Conservation (phyloP, 2,329 filamentous ascomycete species). For the Proliferodiscus dingleyae region DNA sequence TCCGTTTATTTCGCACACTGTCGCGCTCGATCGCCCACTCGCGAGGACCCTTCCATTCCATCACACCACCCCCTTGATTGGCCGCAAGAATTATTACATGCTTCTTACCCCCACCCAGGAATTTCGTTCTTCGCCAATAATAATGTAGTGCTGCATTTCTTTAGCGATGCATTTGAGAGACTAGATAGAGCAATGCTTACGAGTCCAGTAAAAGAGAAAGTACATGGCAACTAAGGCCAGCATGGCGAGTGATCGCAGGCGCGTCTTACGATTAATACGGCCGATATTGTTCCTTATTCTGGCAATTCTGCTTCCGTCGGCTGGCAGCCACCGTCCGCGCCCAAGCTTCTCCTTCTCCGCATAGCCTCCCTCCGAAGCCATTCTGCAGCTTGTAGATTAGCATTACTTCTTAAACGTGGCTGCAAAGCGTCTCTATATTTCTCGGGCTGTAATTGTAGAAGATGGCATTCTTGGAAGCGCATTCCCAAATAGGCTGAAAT, state of each 20-base stretch:
- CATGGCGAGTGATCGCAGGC: constrained; percentile 56
- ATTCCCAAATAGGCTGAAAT: constrained; percentile 31
- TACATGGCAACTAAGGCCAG: constrained; percentile 56
- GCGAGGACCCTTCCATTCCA: constrained; percentile 96
- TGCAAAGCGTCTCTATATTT: too few relatives aligned
- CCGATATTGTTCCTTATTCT: constrained; percentile 42
- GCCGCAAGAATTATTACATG: constrained; percentile 90
- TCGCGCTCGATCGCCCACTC: constrained; percentile 99
- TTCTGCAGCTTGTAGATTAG: background rate
- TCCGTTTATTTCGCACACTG: constrained; percentile 90
- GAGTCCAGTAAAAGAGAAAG: constrained; percentile 64
- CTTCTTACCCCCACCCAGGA: constrained; percentile 80
- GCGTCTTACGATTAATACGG: constrained; percentile 59
- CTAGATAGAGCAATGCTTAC: constrained; percentile 48
- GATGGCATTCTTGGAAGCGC: constrained; percentile 42
- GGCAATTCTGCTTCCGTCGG: constrained; percentile 42
- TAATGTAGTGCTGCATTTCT: constrained; percentile 36
- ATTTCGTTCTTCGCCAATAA: constrained; percentile 65
- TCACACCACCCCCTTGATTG: constrained; percentile 92
- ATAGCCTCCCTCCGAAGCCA: constrained; percentile 40
- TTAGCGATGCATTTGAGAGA: constrained; percentile 9
- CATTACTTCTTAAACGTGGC: constrained; percentile 22
- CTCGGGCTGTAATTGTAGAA: constrained; percentile 21
- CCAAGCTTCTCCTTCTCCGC: constrained; percentile 74
- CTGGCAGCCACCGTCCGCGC: constrained; percentile 51